Conservation (phyloP, 345 rosid genomes). For the Arabis hirsuta region DNA sequence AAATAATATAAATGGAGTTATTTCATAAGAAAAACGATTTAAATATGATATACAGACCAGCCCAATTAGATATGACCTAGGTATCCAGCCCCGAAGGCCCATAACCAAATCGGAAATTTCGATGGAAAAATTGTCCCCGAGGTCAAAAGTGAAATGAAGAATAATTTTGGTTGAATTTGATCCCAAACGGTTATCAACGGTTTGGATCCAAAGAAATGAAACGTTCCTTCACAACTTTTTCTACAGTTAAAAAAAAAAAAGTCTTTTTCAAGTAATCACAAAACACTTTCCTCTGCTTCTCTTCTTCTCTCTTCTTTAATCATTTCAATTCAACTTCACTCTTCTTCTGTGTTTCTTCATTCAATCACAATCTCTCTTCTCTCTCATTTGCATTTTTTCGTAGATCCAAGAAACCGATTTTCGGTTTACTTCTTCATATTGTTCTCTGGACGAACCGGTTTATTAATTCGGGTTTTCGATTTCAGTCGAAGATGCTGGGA, state of each 20-base stretch:
- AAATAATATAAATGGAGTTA: too few relatives aligned
- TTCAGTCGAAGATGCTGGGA: constrained; percentile 57
- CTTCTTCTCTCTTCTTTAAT: constrained; percentile 1
- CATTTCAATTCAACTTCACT: constrained; percentile 4
- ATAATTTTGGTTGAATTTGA: not conserved
- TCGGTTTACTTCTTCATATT: not conserved
- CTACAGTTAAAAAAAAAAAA: not conserved
- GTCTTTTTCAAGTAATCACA: constrained; percentile 35
- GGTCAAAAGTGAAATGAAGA: too few relatives aligned
- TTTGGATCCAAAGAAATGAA: constrained; percentile 32
- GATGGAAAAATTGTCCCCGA: too few relatives aligned
- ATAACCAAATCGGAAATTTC: too few relatives aligned
- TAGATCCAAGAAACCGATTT: not conserved
- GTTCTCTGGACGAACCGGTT: not conserved
- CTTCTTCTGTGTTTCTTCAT: not conserved
- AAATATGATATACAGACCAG: too few relatives aligned
- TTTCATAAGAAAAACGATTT: too few relatives aligned
- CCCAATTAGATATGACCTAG: too few relatives aligned
- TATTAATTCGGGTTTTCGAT: not conserved
- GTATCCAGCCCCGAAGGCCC: too few relatives aligned
- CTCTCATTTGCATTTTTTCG: not conserved
- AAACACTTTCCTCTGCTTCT: constrained; percentile 9
- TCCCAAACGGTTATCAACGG: constrained; percentile 26
- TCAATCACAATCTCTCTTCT: not conserved
- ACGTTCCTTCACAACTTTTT: constrained; percentile 17